Conservation (phyloP, 495 filamentous ascomycete species). For the Penicillium salamii region DNA sequence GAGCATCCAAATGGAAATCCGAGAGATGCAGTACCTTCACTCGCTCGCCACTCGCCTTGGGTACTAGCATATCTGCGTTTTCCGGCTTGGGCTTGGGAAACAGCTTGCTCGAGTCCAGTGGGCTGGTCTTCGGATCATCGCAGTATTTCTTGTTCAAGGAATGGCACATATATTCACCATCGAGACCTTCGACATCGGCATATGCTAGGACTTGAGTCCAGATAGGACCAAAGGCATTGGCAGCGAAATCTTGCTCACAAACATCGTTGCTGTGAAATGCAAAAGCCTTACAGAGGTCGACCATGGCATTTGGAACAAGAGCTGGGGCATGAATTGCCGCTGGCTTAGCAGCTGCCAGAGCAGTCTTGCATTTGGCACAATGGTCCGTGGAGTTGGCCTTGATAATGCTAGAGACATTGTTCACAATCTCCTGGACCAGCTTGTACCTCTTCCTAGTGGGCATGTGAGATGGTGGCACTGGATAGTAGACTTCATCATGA, state of each 20-base stretch:
- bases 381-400: constrained; percentile 32
- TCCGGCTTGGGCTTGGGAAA: constrained; percentile 58
- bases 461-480: constrained; percentile 39
- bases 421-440: constrained; percentile 35
- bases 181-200: constrained; percentile 52
- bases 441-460: constrained; percentile 34
- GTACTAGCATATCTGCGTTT: constrained; percentile 36
- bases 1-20: constrained; percentile 59
- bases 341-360: constrained; percentile 48
- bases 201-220: constrained; percentile 57
- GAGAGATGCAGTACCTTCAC: constrained; percentile 60
- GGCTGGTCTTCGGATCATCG: constrained; percentile 37
- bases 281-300: constrained; percentile 46
- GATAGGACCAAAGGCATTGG: constrained; percentile 48
- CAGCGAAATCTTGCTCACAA: constrained; percentile 46
- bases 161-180: constrained; percentile 59
- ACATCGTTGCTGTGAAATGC: constrained; percentile 38
- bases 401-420: constrained; percentile 47
- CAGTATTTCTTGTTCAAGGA: constrained; percentile 47
- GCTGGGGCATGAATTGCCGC: constrained; percentile 47
- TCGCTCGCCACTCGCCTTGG: constrained; percentile 47
- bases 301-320: constrained; percentile 48
- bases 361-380: constrained; percentile 54
- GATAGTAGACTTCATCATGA: constrained; percentile 50
- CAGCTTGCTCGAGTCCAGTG: constrained; percentile 38